Evolutionary conservation across 768 basidiomycete genomes (phyloP).

Genomic region (Asterophora lycoperdoides): DNA sequence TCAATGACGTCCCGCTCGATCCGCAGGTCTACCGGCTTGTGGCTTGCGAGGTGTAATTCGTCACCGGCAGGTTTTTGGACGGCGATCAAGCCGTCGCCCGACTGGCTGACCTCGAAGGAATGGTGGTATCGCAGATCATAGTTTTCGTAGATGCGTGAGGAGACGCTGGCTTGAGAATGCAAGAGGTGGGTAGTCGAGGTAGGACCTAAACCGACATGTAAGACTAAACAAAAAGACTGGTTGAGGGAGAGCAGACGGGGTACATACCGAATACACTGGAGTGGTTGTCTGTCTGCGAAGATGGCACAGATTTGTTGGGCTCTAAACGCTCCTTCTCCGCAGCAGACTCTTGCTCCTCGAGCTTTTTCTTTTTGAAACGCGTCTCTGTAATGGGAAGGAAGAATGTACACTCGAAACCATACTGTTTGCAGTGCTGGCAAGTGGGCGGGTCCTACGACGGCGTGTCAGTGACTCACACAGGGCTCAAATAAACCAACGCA

Average conservation of each 20-base stretch:
- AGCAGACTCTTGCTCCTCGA: conserved; percentile 57
- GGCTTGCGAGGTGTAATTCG: conserved; percentile 49
- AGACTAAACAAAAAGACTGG: conserved; percentile 29
- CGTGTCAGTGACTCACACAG: not conserved
- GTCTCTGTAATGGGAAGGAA: conserved; percentile 99
- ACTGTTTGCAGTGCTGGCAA: conserved; percentile 95
- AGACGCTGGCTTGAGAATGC: conserved; percentile 85
- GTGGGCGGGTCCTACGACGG: conserved; percentile 58
- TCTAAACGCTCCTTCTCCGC: conserved; percentile 37
- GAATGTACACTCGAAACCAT: conserved; percentile 92
- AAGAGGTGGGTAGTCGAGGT: conserved; percentile 83
- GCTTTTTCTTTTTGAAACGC: conserved; percentile 94
- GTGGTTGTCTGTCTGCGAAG: conserved; percentile 45
- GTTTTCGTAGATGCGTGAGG: conserved; percentile 78
- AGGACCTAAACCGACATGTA: conserved; percentile 62
- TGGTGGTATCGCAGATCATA: conserved; percentile 89
- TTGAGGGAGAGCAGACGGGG: conserved; percentile 18
- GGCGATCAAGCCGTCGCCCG: conserved; percentile 84
- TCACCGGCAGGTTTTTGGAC: conserved; percentile 61
- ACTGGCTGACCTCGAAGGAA: conserved; percentile 78
- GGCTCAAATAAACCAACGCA: conserved; percentile 14
- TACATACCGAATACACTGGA: conserved; percentile 57
- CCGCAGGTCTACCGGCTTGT: conserved; percentile 65
- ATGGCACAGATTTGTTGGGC: conserved; percentile 26
- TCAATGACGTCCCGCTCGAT: conserved; percentile 78